Percentiles rank a stretch among this genome's conserved stretches.
Evolutionary conservation across 306 rosid species (phyloP).

Genomic region (Lathyrus tuberosus): DNA sequence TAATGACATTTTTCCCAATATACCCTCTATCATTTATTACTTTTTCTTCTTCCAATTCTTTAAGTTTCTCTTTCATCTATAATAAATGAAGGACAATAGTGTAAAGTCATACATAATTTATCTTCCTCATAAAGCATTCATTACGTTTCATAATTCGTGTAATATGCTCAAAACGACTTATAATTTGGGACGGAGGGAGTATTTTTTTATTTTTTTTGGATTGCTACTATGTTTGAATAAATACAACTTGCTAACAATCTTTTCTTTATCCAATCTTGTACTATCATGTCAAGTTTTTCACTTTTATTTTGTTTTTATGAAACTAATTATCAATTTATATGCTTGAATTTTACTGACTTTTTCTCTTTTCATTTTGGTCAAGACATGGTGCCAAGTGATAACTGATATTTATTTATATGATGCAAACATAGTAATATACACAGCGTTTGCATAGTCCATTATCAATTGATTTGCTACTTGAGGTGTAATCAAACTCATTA

Average conservation of each 20-base stretch:
- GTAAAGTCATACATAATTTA: no score
- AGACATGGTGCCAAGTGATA: neutral
- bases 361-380: slow-evolving; percentile 21
- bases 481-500: neutral
- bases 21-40: no score
- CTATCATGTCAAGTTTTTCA: slow-evolving; percentile 3
- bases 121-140: no score
- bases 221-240: slow-evolving; percentile 15
- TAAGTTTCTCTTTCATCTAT: no score
- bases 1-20: no score
- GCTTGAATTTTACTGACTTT: slow-evolving; percentile 1
- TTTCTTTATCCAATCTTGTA: slow-evolving; percentile 2
- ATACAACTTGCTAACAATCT: neutral
- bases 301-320: slow-evolving; percentile 14
- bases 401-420: neutral
- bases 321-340: slow-evolving; percentile 11
- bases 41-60: no score
- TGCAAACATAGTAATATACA: neutral
- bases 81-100: no score
- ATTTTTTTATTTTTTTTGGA: no score
- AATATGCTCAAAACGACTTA: no score
- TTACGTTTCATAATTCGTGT: no score
- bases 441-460: neutral
- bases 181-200: no score
- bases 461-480: slow-evolving; percentile 19